Base-by-base conservation (phyloP, 1,139 yeast genomes). In the Saccharomyces pastorianus region DNA sequence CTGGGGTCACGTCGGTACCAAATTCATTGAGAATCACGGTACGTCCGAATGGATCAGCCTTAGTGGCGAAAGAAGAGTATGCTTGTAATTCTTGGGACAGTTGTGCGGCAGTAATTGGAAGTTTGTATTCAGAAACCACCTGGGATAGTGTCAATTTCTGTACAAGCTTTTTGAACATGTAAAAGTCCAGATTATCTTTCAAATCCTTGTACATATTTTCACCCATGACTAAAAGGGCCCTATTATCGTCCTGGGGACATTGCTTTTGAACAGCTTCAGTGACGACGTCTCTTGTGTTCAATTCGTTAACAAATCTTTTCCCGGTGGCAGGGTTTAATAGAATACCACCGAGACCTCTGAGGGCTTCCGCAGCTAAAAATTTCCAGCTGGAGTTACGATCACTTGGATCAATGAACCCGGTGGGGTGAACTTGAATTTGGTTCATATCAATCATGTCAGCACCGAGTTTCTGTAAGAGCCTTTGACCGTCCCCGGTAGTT, bases 371-470 rank as follows among this genome's bases (percentile, higher is more conserved):
- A 14, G 90, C 90, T 48, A 86, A 73, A 62, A 85, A 84, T 60
- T 85, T 80, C 72, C 83, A 83, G 47, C 74, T 75, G 56, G 67
- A 71, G n/a, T 65, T 63, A 20, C 73, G 76, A 60, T 84, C 87
- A 54, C 77, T 74, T 50, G 83, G 83, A 61, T 84, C 87, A 57
- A 87, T 78, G 62, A 87, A 78, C 0, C 95, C 95, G 7, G 95
- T 85, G 26, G 96, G 96, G 62, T 85, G 91, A 14, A 87, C 85
- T 69, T 87, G 95, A 46, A 86, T 82, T 67, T 85, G 84, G 50
- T 85, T 88, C 81, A 86, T 76, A 66, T 85, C 90, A 48, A 85
- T 79, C 47, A 85, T 79, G 41, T 77, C 72, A 9, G 88, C 95
- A 29, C 85, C 80, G 25, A 74, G 58, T 53, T 76, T 77, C 68